Evolutionary conservation across 768 basidiomycete species (phyloP), one percentile per base, ranked within the genome.

Genomic region (Boletus bicolor): DNA sequence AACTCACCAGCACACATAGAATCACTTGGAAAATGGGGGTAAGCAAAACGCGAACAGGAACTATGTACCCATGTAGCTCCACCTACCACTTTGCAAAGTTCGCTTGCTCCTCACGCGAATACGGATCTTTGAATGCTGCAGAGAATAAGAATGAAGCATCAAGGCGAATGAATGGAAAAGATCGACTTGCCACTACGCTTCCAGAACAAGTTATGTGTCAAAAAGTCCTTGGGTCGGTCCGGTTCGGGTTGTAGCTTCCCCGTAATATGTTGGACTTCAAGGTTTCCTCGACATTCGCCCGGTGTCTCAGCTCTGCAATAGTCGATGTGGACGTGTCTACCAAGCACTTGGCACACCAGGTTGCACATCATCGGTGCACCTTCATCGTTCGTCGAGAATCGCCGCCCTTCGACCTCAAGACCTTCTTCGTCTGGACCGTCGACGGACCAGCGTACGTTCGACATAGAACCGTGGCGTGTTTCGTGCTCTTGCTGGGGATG

Each of bases 291-390:
- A 59, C 85, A 85, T 4, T 63, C 50, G 0, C 45, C 66, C 0
- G 54, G 63, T 10, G 61, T 56, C 50, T 73, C 55, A 1, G 77
- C 70, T 17, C 81, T 74, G 59, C 85, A 85, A 53, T 77, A 80
- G 60, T 82, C 82, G 53, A 84, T 68, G 55, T 85, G 84, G 2
- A 69, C 71, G 50, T 86, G 84, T 36, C 84, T 65, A 5, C 81
- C 82, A 58, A 83, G 70, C 5, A 76, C 66, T 24, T 74, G 67
- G 60, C 84, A 85, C 36, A 82, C 71, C 19, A 83, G 63, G 44
- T 73, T 83, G 65, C 84, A 85, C 72, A 84, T 75, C 80, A 84
- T 82, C 1, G 84, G 84, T 0, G 82, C 82, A 8, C 83, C 82
- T 32, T 80, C 78, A 44, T 83, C 81, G 38, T 75, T 74, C 0